Percentiles rank a stretch among this genome's conserved stretches.
These are phyloP conservation scores for Candida succiphila DNA, from an alignment of 805 yeast genomes.

Conservation along the genomic window DNA sequence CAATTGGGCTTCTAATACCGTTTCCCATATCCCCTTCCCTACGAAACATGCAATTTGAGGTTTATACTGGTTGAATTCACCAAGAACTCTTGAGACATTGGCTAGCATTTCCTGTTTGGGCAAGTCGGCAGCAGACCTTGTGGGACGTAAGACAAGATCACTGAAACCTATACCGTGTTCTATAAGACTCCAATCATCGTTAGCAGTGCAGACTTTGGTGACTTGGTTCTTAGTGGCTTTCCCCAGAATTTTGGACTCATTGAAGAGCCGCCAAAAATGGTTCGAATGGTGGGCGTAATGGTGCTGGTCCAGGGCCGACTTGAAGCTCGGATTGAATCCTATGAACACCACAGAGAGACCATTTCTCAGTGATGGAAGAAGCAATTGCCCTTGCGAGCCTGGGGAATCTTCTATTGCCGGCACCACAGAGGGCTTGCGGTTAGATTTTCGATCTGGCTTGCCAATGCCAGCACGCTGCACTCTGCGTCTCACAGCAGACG, in stretches of 20 bases:
- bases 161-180: constrained; percentile 54
- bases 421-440: no score
- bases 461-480: no score
- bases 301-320: constrained; percentile 52
- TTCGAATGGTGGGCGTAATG: constrained; percentile 67
- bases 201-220: constrained; percentile 3
- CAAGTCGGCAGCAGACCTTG: constrained; percentile 48
- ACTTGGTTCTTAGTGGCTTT: constrained; percentile 3
- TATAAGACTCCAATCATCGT: constrained; percentile 19
- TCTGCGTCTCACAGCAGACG: no score
- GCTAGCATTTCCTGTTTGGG: constrained; percentile 38
- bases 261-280: constrained; percentile 56
- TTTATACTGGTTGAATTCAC: constrained; percentile 26
- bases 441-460: no score
- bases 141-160: constrained; percentile 58
- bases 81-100: constrained; percentile 43
- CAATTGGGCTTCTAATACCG: constrained; percentile 27
- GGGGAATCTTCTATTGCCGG: no score
- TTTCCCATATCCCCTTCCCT: constrained; percentile 73
- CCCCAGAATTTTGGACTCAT: constrained; percentile 36
- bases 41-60: constrained; percentile 46
- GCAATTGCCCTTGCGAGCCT: no score
- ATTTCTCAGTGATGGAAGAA: constrained; percentile 9
- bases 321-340: constrained; percentile 67
- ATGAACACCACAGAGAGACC: constrained; percentile 40